phyloP scores from a whole-genome alignment of 2,329 filamentous ascomycete species.

The Pyricularia grisea region DNA sequence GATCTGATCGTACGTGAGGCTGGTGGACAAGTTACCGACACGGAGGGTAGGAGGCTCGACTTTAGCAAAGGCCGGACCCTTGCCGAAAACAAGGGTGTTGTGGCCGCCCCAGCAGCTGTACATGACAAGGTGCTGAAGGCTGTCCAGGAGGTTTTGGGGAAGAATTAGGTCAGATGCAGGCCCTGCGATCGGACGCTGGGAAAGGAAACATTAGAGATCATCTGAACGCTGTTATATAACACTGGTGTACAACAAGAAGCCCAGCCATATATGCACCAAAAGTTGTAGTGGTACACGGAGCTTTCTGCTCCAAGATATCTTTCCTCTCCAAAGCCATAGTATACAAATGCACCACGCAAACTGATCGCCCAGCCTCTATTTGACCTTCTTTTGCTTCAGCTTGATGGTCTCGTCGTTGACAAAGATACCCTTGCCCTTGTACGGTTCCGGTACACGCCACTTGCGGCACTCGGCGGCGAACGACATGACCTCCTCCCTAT shows the following conservation, averaged over 20 bases:
- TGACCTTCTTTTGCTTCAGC: conserved; percentile 96
- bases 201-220: background rate
- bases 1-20: conserved; percentile 92
- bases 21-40: conserved; percentile 85
- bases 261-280: background rate
- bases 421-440: conserved; percentile 99
- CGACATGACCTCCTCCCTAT: conserved; percentile 79
- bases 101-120: conserved; percentile 72
- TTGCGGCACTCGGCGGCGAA: conserved; percentile 82
- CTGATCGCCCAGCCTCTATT: conserved; percentile 40
- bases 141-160: conserved; percentile 66
- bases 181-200: too few relatives aligned
- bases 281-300: background rate
- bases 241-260: background rate
- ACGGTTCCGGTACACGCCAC: conserved; percentile 91
- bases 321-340: background rate
- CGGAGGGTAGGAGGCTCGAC: conserved; percentile 73
- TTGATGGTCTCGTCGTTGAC: conserved; percentile 96
- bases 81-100: conserved; percentile 83
- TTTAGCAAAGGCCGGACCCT: conserved; percentile 82
- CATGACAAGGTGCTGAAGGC: conserved; percentile 69
- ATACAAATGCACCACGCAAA: conserved; percentile 3
- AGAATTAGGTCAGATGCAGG: background rate
- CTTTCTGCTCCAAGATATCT: background rate
- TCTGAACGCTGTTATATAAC: background rate